phyloP scores from a whole-genome alignment of 148 eudicot species.

The Selenicereus undatus region DNA sequence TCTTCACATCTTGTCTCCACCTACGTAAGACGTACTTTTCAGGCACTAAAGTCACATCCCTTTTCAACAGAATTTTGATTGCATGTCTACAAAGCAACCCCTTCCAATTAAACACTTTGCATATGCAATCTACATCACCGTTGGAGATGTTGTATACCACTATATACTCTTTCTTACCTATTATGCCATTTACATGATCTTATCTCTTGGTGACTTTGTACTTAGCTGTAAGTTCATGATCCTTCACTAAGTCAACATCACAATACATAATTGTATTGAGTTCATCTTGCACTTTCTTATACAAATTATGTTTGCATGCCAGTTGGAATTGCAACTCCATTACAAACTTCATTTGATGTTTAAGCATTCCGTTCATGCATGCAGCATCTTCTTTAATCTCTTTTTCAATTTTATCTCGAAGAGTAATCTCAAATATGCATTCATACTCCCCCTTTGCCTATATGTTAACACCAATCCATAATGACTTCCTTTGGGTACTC shows the following conservation, averaged over 20 bases:
- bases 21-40: neutral
- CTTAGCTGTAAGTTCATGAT: neutral
- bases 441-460: too few species aligned
- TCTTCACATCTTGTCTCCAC: neutral
- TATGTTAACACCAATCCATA: too few species aligned
- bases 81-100: neutral
- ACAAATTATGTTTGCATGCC: neutral
- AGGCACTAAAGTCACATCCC: neutral
- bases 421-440: too few species aligned
- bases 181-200: neutral
- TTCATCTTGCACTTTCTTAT: conserved; percentile 7
- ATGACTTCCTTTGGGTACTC: too few species aligned
- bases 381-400: neutral
- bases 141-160: neutral
- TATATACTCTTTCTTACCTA: neutral
- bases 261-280: neutral
- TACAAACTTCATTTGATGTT: neutral
- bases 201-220: neutral
- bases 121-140: neutral
- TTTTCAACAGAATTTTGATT: neutral
- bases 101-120: neutral
- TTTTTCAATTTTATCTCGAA: neutral
- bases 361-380: neutral
- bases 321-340: neutral
- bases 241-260: neutral